Evolutionary conservation across 257 asterid species (phyloP), one percentile per base, ranked within the genome.

Genomic region (Vinca minor): DNA sequence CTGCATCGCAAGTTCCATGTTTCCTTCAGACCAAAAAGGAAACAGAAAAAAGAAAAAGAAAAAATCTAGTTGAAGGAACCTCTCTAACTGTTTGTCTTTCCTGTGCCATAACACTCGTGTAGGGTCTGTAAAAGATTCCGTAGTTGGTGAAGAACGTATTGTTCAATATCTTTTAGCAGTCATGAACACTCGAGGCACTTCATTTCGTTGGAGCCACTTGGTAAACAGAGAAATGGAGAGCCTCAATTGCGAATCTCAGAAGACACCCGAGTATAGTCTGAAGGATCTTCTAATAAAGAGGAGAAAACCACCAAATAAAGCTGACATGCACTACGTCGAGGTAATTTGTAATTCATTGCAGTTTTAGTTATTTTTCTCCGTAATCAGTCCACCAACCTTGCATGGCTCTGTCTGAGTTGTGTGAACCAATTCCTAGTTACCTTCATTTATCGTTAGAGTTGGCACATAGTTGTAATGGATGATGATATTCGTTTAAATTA

Each of bases 51-150:
- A n/a, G n/a, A n/a, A n/a, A n/a, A n/a, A n/a, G n/a, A n/a, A n/a
- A n/a, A n/a, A n/a, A n/a, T n/a, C n/a, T n/a, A n/a, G n/a, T n/a
- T n/a, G 38, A 34, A 36, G 8, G 28, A 52, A 55, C 31, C 20
- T n/a, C 39, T 49, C 38, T 31, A 15, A 23, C 7, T 65, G 26
- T 72, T 18, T 61, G 31, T 59, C 11, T 11, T 63, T n/a, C 13
- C 35, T 20, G 13, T 35, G 31, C n/a, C 39, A 57, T 49, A 41
- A 66, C 61, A 61, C n/a, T 62, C 53, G 38, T 77, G 77, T 79
- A 91, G 98, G 98, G 73, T 91, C 94, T 12, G 89, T 91, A 44
- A 91, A 91, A 84, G 98, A 91, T 70, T 88, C 96, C 11, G 90
- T 85, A 23, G 96, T 91, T 74, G 98, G 98, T 41, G 98, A 88